Conservation (phyloP, 495 filamentous ascomycete species). For the Penicillium salamii region DNA sequence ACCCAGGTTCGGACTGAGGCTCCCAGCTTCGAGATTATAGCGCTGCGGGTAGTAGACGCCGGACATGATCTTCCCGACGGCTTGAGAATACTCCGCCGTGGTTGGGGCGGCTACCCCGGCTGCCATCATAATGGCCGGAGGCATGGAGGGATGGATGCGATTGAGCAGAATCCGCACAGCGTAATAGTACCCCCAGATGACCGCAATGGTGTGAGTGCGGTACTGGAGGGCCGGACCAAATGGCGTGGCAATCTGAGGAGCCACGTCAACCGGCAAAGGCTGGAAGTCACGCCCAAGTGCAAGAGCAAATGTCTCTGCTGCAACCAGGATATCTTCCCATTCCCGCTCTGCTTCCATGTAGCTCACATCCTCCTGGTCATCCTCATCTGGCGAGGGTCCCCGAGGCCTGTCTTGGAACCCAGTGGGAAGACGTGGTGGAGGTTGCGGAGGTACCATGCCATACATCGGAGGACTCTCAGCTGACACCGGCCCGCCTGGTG, state of each 20-base stretch:
- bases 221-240: constrained; percentile 84
- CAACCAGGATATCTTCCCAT: constrained; percentile 71
- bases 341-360: constrained; percentile 70
- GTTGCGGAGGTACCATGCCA: constrained; percentile 49
- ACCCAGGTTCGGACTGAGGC: constrained; percentile 75
- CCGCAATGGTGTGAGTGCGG: constrained; percentile 79
- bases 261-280: constrained; percentile 70
- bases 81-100: constrained; percentile 66
- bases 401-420: constrained; percentile 33
- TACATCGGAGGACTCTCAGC: constrained; percentile 43
- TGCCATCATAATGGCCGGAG: constrained; percentile 83
- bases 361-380: constrained; percentile 53
- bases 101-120: constrained; percentile 66
- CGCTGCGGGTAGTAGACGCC: constrained; percentile 68
- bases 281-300: constrained; percentile 74
- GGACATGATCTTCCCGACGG: constrained; percentile 76
- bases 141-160: constrained; percentile 83
- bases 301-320: constrained; percentile 62
- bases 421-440: constrained; percentile 37
- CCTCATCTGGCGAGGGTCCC: constrained; percentile 21
- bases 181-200: constrained; percentile 81
- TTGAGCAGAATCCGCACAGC: constrained; percentile 75
- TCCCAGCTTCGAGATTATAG: constrained; percentile 48
- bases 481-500: constrained; percentile 1
- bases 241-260: constrained; percentile 60